Conservation (phyloP, 305 asterid genomes). For the Petunia hybrid region DNA sequence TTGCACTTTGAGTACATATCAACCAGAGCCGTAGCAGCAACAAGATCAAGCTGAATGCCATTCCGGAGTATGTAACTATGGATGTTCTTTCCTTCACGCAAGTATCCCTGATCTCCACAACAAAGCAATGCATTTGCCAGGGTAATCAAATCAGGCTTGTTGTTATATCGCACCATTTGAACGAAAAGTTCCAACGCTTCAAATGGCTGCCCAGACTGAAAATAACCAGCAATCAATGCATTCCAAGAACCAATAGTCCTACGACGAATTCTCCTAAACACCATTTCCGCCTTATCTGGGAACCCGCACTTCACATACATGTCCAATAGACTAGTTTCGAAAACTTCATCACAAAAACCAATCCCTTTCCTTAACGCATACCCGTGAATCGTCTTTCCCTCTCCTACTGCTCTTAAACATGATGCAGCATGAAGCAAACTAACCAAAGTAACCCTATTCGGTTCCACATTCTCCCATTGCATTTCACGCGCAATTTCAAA, state of each 20-base stretch:
- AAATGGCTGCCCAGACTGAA: conserved; percentile 48
- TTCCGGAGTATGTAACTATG: conserved; percentile 51
- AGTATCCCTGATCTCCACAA: conserved; percentile 54
- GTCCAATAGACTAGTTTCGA: conserved; percentile 59
- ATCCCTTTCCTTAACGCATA: conserved; percentile 60
- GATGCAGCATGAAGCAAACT: conserved; percentile 63
- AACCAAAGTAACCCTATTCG: conserved; percentile 67
- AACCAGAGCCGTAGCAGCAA: conserved; percentile 55
- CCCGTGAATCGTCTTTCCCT: conserved; percentile 62
- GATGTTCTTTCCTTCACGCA: conserved; percentile 54
- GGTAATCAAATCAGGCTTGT: conserved; percentile 55
- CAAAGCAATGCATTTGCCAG: conserved; percentile 56
- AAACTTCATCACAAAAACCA: conserved; percentile 55
- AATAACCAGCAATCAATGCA: conserved; percentile 56
- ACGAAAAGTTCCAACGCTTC: conserved; percentile 48
- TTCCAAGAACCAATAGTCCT: conserved; percentile 56
- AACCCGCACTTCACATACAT: conserved; percentile 62
- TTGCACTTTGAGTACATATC: conserved; percentile 62
- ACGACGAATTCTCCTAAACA: conserved; percentile 43
- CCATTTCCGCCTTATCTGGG: conserved; percentile 41
- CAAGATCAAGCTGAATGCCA: conserved; percentile 52
- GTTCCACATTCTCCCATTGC: conserved; percentile 61
- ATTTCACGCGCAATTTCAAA: conserved; percentile 49
- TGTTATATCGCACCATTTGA: conserved; percentile 45
- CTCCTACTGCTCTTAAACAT: conserved; percentile 40